phyloP scores from a whole-genome alignment of 495 filamentous ascomycete genomes.

The Lophiostoma macrostomum region DNA sequence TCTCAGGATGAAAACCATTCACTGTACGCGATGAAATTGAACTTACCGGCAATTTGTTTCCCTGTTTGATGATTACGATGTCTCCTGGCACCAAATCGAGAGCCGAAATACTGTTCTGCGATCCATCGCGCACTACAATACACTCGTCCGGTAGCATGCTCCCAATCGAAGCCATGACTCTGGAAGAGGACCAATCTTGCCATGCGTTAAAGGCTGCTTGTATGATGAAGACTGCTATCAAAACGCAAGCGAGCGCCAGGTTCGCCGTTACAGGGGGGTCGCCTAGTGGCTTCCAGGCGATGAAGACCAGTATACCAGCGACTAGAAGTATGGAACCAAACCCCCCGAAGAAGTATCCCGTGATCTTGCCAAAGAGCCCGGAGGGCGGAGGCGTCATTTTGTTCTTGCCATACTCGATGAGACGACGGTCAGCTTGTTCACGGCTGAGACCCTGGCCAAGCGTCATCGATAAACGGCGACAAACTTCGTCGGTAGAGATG shows the following conservation, averaged over 20 bases:
- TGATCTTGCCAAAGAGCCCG: conserved; percentile 52
- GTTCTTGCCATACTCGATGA: conserved; percentile 60
- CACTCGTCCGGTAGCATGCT: conserved; percentile 65
- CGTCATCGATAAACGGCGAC: conserved; percentile 52
- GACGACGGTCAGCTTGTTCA: conserved; percentile 47
- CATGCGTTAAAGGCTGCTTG: conserved; percentile 59
- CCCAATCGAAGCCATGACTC: conserved; percentile 40
- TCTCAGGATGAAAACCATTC: too few species aligned
- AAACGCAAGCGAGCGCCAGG: conserved; percentile 62
- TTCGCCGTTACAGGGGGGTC: conserved; percentile 63
- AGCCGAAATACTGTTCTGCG: conserved; percentile 48
- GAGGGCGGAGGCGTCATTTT: conserved; percentile 57
- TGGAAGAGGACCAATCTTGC: conserved; percentile 37
- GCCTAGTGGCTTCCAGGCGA: conserved; percentile 68
- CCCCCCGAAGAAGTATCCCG: conserved; percentile 69
- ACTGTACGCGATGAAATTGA: too few species aligned
- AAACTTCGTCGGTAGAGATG: conserved; percentile 52
- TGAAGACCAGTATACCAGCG: conserved; percentile 62
- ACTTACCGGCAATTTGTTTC: conserved; percentile 67
- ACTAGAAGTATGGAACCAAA: conserved; percentile 64
- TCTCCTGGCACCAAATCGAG: conserved; percentile 67
- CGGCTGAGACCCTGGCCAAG: conserved; percentile 49
- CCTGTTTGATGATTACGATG: conserved; percentile 58
- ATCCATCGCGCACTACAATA: conserved; percentile 57
- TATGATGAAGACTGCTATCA: conserved; percentile 61